Evolutionary conservation across 164 flowering plant species (phyloP), one percentile per base, ranked within the genome.

Genomic region (Aristolochia fimbriata): DNA sequence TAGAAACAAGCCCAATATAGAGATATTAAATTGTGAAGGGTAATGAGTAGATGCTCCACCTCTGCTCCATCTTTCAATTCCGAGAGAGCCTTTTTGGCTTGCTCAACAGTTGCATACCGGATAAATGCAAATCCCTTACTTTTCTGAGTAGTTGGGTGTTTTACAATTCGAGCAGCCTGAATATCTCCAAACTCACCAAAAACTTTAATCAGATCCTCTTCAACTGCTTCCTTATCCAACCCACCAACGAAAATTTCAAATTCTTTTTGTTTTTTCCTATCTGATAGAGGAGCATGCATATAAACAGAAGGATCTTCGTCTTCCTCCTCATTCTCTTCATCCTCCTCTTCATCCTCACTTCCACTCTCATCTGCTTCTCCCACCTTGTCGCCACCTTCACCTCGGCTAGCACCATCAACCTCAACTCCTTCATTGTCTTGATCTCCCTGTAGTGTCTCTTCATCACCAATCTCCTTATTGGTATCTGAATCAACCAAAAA

Each of bases 91-190:
- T 69, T 73, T 56, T 67, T 78, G 37, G 82, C 77, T 69, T 76
- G 77, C 52, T 76, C 82, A 55, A 51, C 58, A 56, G 77, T 64
- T 49, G 74, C 79, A 71, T 64, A 78, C 15, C 74, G 73, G 47
- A 78, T 65, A 63, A 78, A 78, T 51, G 74, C 82, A 73, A 64
- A 78, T 30, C 79, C 79, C 59, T 71, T 78, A 65, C 68, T 76
- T 63, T 73, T 78, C 57, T 67, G 65, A 22, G 72, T 71, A n/a
- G 48, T 46, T 51, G 74, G 70, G 64, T 72, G 68, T 56, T 57
- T 75, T 6, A 71, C 75, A 59, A 78, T 68, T 58, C 78, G 58
- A 19, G 60, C 73, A 17, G 65, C 53, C 59, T 68, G 64, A 55
- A 78, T 62, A 60, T 78, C 81, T 20, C 81, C 81, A 66, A 68